Evolutionary conservation across 2,329 filamentous ascomycete genomes (phyloP).

Genomic region (Pseudogymnoascus sp.): DNA sequence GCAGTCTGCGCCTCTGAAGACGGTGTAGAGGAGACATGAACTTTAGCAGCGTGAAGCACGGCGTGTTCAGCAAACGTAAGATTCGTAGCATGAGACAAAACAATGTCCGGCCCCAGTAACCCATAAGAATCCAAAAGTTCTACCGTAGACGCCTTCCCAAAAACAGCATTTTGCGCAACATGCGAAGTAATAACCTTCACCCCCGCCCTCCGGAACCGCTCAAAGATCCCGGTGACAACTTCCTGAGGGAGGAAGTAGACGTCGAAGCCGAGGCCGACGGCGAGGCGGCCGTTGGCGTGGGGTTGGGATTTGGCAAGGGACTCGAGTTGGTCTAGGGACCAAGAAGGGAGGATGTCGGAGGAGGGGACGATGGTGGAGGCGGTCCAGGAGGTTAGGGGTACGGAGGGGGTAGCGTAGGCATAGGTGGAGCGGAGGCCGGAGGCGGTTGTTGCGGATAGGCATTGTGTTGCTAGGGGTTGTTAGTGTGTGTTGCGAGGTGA

Average conservation of each 20-base stretch:
- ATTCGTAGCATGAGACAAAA: constrained; percentile 37
- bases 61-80: constrained; percentile 31
- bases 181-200: constrained; percentile 40
- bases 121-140: constrained; percentile 30
- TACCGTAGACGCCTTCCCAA: constrained; percentile 10
- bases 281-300: constrained; percentile 31
- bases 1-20: constrained; percentile 47
- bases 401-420: constrained; percentile 33
- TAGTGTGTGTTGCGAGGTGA: constrained; percentile 1
- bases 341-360: constrained; percentile 28
- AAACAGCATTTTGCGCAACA: constrained; percentile 19
- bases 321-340: constrained; percentile 33
- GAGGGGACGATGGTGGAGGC: constrained; percentile 22
- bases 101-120: constrained; percentile 36
- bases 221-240: constrained; percentile 33
- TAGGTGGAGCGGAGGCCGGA: constrained; percentile 43
- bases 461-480: constrained; percentile 19
- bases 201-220: constrained; percentile 29
- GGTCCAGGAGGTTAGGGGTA: constrained; percentile 27
- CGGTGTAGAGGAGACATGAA: constrained; percentile 39
- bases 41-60: constrained; percentile 30
- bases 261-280: constrained; percentile 40
- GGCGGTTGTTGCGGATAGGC: constrained; percentile 35
- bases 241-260: constrained; percentile 35
- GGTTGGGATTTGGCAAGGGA: constrained; percentile 29